Evolutionary conservation across 2,329 filamentous ascomycete species (phyloP).

Genomic region (Pochonia chlamydosporia): DNA sequence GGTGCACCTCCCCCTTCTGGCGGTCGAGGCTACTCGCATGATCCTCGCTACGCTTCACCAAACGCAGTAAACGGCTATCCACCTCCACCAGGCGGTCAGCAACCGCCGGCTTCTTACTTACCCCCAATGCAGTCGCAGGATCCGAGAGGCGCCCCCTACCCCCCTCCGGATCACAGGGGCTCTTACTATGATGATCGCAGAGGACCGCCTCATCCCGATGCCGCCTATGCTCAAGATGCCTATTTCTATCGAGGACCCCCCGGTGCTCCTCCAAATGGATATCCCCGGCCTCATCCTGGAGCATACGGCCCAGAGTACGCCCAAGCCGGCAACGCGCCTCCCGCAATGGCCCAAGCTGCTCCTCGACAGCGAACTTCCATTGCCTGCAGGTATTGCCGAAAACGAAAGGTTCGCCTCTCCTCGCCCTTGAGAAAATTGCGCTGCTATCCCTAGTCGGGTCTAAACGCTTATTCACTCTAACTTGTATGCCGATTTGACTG

Average conservation of each 20-base stretch:
- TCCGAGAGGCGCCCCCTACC: slow-evolving; percentile 28
- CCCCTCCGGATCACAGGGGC: slow-evolving; percentile 33
- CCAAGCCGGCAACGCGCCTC: slow-evolving; percentile 26
- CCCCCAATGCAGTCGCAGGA: slow-evolving; percentile 34
- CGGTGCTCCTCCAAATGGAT: slow-evolving; percentile 22
- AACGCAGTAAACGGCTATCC: slow-evolving; percentile 41
- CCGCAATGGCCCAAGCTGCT: slow-evolving; percentile 41
- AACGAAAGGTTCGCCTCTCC: slow-evolving; percentile 47
- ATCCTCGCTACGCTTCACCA: slow-evolving; percentile 36
- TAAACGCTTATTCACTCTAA: neutral
- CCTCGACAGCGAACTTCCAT: slow-evolving; percentile 55
- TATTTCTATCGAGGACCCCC: slow-evolving; percentile 28
- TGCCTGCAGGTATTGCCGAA: slow-evolving; percentile 55
- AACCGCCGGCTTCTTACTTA: slow-evolving; percentile 26
- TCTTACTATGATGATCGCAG: slow-evolving; percentile 30
- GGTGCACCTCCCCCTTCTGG: slow-evolving; percentile 24
- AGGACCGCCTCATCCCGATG: slow-evolving; percentile 18
- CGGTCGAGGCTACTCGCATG: slow-evolving; percentile 23
- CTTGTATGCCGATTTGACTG: slow-evolving; percentile 5
- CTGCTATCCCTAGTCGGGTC: no score
- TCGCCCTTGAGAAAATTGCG: neutral
- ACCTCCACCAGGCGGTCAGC: slow-evolving; percentile 29
- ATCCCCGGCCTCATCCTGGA: slow-evolving; percentile 21
- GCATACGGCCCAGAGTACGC: slow-evolving; percentile 29
- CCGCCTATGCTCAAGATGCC: slow-evolving; percentile 23